Evolutionary conservation across 1,284 basidiomycete genomes (phyloP).

Genomic region (Sanghuangporus baumii): DNA sequence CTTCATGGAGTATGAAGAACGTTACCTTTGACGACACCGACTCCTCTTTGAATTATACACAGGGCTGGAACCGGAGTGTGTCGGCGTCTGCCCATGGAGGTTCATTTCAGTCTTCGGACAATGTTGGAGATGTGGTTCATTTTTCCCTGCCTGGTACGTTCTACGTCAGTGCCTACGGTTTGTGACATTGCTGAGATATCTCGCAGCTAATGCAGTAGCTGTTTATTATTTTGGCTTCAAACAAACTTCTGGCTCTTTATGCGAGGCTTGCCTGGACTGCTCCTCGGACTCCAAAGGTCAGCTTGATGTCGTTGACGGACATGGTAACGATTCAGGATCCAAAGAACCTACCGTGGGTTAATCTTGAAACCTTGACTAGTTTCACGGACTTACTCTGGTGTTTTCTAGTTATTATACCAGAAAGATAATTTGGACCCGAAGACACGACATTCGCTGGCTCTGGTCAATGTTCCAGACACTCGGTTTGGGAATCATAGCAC

Average conservation of each 20-base stretch:
- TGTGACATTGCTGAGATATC: background rate
- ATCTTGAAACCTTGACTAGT: background rate
- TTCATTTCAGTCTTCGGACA: constrained; percentile 1
- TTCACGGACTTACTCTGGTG: background rate
- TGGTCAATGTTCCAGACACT: constrained; percentile 10
- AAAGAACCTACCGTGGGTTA: constrained; percentile 4
- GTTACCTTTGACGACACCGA: constrained; percentile 17
- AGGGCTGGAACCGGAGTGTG: constrained; percentile 15
- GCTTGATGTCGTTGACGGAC: constrained; percentile 6
- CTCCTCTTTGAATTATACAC: constrained; percentile 17
- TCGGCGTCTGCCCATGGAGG: constrained; percentile 13
- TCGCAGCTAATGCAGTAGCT: constrained; percentile 14
- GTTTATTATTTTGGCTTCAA: constrained; percentile 15
- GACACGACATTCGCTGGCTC: constrained; percentile 5
- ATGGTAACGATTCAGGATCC: background rate
- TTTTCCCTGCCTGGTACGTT: constrained; percentile 13
- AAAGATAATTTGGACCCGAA: constrained; percentile 7
- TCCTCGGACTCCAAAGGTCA: background rate
- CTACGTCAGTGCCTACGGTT: background rate
- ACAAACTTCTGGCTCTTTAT: constrained; percentile 13
- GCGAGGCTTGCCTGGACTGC: constrained; percentile 16
- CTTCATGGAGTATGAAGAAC: constrained; percentile 14
- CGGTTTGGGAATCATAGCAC: constrained; percentile 3
- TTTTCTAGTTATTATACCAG: constrained; percentile 5
- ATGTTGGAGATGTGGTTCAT: constrained; percentile 6